Conservation (phyloP, 2,329 filamentous ascomycete species). For the Alternaria novae-zelandiae region DNA sequence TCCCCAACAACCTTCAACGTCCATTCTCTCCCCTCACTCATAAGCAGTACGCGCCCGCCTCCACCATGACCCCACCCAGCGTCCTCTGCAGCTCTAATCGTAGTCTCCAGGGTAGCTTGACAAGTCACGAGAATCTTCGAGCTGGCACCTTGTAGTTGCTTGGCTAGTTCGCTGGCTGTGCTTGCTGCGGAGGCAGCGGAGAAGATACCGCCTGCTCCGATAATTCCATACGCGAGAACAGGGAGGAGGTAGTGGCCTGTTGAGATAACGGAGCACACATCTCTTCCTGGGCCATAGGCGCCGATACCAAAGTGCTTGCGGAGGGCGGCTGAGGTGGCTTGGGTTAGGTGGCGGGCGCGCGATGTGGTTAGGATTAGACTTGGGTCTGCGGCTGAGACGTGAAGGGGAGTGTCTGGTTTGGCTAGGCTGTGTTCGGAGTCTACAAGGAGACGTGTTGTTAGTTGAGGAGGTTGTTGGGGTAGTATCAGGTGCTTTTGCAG, state of each 20-base stretch:
- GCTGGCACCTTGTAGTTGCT: slow-evolving; percentile 54
- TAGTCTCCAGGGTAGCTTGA: slow-evolving; percentile 56
- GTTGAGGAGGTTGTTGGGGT: background rate
- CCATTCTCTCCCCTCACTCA: slow-evolving; percentile 53
- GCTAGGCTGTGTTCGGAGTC: slow-evolving; percentile 40
- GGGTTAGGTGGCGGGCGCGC: slow-evolving; percentile 56
- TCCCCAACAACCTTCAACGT: slow-evolving; percentile 41
- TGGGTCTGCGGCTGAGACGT: slow-evolving; percentile 64
- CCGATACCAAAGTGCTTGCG: slow-evolving; percentile 63
- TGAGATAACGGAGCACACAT: slow-evolving; percentile 63
- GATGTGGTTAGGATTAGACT: slow-evolving; percentile 61
- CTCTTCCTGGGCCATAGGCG: slow-evolving; percentile 52
- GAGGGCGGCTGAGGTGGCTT: slow-evolving; percentile 63
- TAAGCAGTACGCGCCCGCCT: slow-evolving; percentile 57
- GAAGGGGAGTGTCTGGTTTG: slow-evolving; percentile 60
- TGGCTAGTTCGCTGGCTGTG: slow-evolving; percentile 59
- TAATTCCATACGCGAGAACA: slow-evolving; percentile 61
- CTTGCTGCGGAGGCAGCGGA: slow-evolving; percentile 60
- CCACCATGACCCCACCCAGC: slow-evolving; percentile 48
- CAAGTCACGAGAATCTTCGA: slow-evolving; percentile 56
- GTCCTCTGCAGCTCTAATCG: slow-evolving; percentile 58
- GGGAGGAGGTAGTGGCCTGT: slow-evolving; percentile 64
- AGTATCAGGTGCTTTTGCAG: background rate
- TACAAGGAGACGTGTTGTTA: slow-evolving; percentile 11
- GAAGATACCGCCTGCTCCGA: slow-evolving; percentile 66